These are phyloP conservation scores for Colletotrichum noveboracense DNA, from an alignment of 2,329 filamentous ascomycete genomes.

Conservation along the genomic window DNA sequence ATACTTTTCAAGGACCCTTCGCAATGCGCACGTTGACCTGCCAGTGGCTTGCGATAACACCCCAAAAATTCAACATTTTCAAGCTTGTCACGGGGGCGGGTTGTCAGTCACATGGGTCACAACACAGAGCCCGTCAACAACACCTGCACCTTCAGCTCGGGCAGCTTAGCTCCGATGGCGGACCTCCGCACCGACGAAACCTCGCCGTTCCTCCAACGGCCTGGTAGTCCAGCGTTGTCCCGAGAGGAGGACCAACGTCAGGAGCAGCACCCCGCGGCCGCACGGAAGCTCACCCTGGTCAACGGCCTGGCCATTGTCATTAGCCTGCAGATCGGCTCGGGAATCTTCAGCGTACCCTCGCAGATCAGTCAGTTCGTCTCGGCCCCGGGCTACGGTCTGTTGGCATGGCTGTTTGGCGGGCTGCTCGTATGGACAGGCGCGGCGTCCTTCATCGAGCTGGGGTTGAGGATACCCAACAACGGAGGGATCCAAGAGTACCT, in stretches of 20 bases:
- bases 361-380: conserved; percentile 46
- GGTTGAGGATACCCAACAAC: conserved; percentile 47
- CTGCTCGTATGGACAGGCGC: conserved; percentile 53
- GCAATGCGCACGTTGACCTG: not conserved
- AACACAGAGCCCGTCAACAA: not conserved
- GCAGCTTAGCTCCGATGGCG: conserved; percentile 1
- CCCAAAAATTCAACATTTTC: not conserved
- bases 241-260: not conserved
- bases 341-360: conserved; percentile 51
- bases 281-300: conserved; percentile 25
- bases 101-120: not conserved
- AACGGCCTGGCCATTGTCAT: conserved; percentile 48
- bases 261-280: not conserved
- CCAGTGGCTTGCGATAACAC: not conserved
- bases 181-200: conserved; percentile 15
- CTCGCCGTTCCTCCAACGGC: conserved; percentile 18
- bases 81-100: not conserved
- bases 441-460: conserved; percentile 51
- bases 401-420: conserved; percentile 47
- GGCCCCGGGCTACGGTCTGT: conserved; percentile 44
- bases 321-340: conserved; percentile 51
- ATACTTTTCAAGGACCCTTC: not conserved
- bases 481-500: conserved; percentile 53
- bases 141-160: not conserved
- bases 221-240: not conserved